Evolutionary conservation across 345 rosid genomes (phyloP), one percentile per base, ranked within the genome.

Genomic region (Conringia planisiliqua): DNA sequence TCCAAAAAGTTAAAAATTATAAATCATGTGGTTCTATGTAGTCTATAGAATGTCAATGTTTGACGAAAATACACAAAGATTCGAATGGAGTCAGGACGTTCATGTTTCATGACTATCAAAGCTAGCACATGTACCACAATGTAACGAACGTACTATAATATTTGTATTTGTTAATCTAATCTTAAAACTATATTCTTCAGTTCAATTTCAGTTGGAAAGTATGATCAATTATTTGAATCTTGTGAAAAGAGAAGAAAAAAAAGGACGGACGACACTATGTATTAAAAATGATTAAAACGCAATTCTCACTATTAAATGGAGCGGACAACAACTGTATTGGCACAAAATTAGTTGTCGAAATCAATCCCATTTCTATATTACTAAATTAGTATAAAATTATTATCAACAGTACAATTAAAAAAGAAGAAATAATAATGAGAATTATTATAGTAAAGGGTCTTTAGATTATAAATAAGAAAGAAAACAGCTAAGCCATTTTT

Each of bases 141-240:
- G 24, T 18, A 50, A 50, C 46, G 1, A 1, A 5, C 58, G 26
- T 26, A 3, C 13, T 40, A 32, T 40, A 52, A 17, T 66, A 59
- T 14, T 24, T 74, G 16, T 26, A 36, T 47, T 50, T 38, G 27
- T 32, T 35, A 40, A 11, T 16, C 48, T 16, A 61, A 69, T 76
- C 74, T 61, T 69, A 76, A 51, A 62, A 62, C 75, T 76, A 76
- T 76, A 76, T 69, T 54, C 75, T 36, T 51, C 51, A 16, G 65
- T 69, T 75, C 54, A 61, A 16, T 68, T 76, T 69, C 79, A 76
- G 75, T 76, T 76, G 60, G 52, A 27, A 66, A 66, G 52, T 57
- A 66, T 67, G 58, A 42, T 75, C 74, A 75, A 75, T 75, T 4
- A 68, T 75, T 75, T 75, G 68, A 75, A 75, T 27, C 52, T 66